A percentile compares a stretch with the other conserved stretches of the same genome.
Conservation (phyloP, 164 flowering plant species). For the Vitis riparia region DNA sequence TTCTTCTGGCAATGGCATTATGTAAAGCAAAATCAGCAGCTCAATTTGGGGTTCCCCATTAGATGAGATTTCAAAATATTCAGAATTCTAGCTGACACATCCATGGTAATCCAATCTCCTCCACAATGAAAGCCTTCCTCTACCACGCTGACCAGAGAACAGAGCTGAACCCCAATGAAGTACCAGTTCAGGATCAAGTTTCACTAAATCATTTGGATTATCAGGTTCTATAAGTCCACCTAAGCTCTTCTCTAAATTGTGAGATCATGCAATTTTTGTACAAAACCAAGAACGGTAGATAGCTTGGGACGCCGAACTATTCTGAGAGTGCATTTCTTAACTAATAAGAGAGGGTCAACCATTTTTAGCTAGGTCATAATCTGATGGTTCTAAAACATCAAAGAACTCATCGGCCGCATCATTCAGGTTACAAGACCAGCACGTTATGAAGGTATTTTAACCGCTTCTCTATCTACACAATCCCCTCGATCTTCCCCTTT, state of each 20-base stretch:
- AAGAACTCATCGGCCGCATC: constrained; percentile 56
- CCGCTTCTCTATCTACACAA: constrained; percentile 13
- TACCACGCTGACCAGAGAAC: constrained; percentile 54
- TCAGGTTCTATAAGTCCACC: constrained; percentile 87
- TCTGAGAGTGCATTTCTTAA: constrained; percentile 28
- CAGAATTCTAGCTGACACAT: constrained; percentile 59
- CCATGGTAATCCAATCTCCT: constrained; percentile 62
- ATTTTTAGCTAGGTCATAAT: constrained; percentile 30
- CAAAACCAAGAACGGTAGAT: constrained; percentile 35
- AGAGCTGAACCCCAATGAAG: constrained; percentile 53
- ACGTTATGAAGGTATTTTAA: constrained; percentile 17
- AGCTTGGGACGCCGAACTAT: constrained; percentile 13
- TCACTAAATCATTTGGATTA: constrained; percentile 75
- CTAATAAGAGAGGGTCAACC: constrained; percentile 32
- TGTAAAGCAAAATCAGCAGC: constrained; percentile 61
- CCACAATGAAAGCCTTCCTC: constrained; percentile 77
- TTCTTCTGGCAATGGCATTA: constrained; percentile 60
- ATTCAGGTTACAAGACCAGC: constrained; percentile 35
- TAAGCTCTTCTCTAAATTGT: constrained; percentile 16
- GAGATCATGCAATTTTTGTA: constrained; percentile 42
- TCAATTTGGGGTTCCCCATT: constrained; percentile 82
- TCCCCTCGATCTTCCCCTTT: constrained; percentile 18
- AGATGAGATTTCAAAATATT: constrained; percentile 83
- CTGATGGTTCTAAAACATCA: constrained; percentile 47
- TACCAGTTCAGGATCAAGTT: constrained; percentile 73